These are phyloP conservation scores for Rhinocladiella mackenziei DNA, from an alignment of 2,329 filamentous ascomycete species.

Conservation along the genomic window DNA sequence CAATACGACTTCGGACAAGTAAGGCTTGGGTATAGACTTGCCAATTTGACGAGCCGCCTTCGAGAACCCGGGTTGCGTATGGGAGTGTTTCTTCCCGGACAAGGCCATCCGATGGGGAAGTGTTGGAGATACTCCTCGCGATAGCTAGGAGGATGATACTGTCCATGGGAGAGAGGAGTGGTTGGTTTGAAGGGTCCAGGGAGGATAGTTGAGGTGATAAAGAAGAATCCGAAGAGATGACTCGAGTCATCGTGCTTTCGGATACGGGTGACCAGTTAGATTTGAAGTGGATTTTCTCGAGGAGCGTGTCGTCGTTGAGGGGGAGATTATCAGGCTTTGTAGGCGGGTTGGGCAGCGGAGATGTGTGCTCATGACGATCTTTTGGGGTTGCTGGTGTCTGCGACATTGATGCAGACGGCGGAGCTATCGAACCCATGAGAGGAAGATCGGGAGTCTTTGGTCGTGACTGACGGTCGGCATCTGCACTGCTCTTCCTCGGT, in stretches of 20 bases:
- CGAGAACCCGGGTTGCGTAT: constrained; percentile 81
- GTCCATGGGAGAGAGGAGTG: constrained; percentile 74
- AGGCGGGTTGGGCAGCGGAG: constrained; percentile 17
- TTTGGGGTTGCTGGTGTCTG: neutral
- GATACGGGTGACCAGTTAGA: constrained; percentile 35
- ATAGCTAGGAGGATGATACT: constrained; percentile 77
- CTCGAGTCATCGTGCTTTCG: constrained; percentile 19
- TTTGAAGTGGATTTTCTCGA: constrained; percentile 80
- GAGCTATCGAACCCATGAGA: neutral
- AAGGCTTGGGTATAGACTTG: constrained; percentile 95
- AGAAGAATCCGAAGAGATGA: constrained; percentile 43
- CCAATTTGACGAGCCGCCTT: constrained; percentile 91
- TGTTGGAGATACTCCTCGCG: constrained; percentile 87
- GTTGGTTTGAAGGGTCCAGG: constrained; percentile 74
- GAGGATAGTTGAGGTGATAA: constrained; percentile 61
- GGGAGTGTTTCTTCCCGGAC: constrained; percentile 92
- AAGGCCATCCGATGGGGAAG: constrained; percentile 74
- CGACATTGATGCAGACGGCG: neutral
- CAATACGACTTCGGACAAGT: constrained; percentile 82
- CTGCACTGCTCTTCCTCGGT: constrained; percentile 21
- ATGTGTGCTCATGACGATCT: constrained; percentile 12
- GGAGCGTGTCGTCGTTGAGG: constrained; percentile 86
- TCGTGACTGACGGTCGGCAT: neutral
- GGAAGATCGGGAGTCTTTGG: neutral
- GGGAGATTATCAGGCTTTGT: constrained; percentile 64